Evolutionary conservation across 2,329 filamentous ascomycete genomes (phyloP), one percentile per base, ranked within the genome.

Genomic region (Apiospora phragmitis): DNA sequence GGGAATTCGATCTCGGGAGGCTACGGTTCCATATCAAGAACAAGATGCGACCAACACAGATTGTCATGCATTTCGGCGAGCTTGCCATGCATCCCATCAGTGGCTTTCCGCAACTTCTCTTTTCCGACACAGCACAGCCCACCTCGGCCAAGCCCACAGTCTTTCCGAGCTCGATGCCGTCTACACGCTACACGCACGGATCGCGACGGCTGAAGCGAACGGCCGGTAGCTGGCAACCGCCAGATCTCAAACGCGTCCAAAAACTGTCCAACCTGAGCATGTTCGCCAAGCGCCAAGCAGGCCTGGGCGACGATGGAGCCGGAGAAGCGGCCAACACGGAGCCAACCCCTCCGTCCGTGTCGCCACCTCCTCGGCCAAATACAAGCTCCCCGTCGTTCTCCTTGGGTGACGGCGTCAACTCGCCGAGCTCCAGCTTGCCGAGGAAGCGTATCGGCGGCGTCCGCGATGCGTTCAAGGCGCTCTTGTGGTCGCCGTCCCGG

Each of bases 81-180:
- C 6, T 68, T 18, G 67, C 70, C 11, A 72, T 42, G 51, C 49
- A 65, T 26, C 68, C 68, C 16, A 59, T 70, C 65, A 72, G 70
- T 24, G 68, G 68, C 18, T 72, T 68, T 18, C 70, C 68, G 4
- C 67, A 67, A 16, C 32, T 35, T 4, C 43, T 72, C 5, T 49
- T 72, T 26, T 32, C 42, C 11, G 65, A 65, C 4, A n/a, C 35
- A 2, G 14, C 16, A 3, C 24, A 65, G 26, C 24, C 35, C 24
- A 38, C 26, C 29, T 42, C 18, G 38, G 38, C 49, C 24, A 55
- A 62, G 26, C 70, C 41, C 29, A 16, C 42, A 24, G 18, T 21
- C 32, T 47, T 65, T 5, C 29, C 41, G 65, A 47, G 59, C 42
- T 65, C 62, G 41, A 65, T 43, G 12, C 29, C 45, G 32, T 67